Evolutionary conservation across 805 yeast genomes (phyloP), one percentile per base, ranked within the genome.

Genomic region (Priceomyces melissophilus): DNA sequence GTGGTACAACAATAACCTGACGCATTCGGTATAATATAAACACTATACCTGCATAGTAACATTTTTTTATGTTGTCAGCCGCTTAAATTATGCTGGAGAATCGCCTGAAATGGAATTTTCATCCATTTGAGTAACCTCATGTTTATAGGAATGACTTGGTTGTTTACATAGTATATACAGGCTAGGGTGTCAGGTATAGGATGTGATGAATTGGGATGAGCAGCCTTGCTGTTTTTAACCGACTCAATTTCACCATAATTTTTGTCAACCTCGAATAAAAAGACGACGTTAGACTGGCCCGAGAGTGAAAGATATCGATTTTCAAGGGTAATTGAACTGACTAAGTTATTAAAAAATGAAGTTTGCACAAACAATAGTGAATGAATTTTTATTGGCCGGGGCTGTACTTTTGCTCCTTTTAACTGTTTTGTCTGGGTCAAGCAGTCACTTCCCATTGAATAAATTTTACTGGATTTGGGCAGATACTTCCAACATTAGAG

Each of bases 381-480:
- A 69, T 55, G 56, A 67, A 38, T 38, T 69, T 48, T 61, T 69
- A 40, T 61, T 69, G 46, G 67, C 71, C 14, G 75, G 75, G 15
- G 50, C 74, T 12, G 47, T 60, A 37, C 60, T 69, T 35, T 56
- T 69, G 43, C 63, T 62, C 55, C 51, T 87, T 48, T 79, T 89
- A 54, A 70, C 81, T 41, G 65, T 87, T 16, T 71, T 88, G 31
- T 79, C 88, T 2, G 96, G 96, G 10, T 69, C 78, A 13, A 61
- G 73, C 11, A 54, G 63, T 31, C 71, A 78, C 32, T 75, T 62
- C 68, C 88, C 90, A 20, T 59, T 87, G 53, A 75, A 77, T 54
- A 64, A 72, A 44, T 84, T 87, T 63, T 89, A 84, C 67, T 88
- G 93, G 90, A 57, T 90, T 32, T 71, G 79, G 55, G 95, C 88